Evolutionary conservation across 2,329 filamentous ascomycete genomes (phyloP), one percentile per base, ranked within the genome.

Genomic region (Penicillium sp.): DNA sequence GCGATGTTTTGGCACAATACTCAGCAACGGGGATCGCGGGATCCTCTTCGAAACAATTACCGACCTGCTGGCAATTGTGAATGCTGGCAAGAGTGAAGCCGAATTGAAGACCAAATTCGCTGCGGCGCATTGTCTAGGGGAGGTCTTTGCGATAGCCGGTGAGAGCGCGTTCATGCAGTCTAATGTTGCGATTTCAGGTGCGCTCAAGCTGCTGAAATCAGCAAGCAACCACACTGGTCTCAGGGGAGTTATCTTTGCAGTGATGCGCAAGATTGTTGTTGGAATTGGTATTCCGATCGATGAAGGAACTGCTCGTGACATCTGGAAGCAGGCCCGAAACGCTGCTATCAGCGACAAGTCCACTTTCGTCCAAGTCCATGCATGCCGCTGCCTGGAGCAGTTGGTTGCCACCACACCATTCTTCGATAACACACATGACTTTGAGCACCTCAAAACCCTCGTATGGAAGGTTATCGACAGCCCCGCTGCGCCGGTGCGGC

Each of bases 41-140:
- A 82, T 96, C 48, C 82, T 99, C 2, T 97, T 95, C 69, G 94
- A 99, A 74, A 95, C 91, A 0, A 89, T 97, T 69, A 96, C 94
- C 67, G 93, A 97, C 63, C 80, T 97, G 11, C 80, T 92, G 10
- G 80, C 77, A 11, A 86, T 96, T 53, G 72, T 96, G 43, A 86
- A 86, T 57, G 83, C 83, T 45, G 85, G 88, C 19, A 97, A 96
- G 73, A 81, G 80, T 50, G 92, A 97, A 55, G 86, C 85, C 63
- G 91, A 96, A 66, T 73, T 88, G 49, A 86, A 87, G 67, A 83
- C 86, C 4, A 95, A 90, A 74, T 92, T 97, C 82, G 91, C 91
- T 6, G 93, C 93, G 22, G 88, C 90, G 37, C 85, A 88, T 70
- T 96, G 91, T 69, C 73, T 99, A 63, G 94, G 94, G 31, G 88